These are phyloP conservation scores for Scedosporium dehoogii DNA, from an alignment of 2,329 filamentous ascomycete genomes.

Conservation along the genomic window DNA sequence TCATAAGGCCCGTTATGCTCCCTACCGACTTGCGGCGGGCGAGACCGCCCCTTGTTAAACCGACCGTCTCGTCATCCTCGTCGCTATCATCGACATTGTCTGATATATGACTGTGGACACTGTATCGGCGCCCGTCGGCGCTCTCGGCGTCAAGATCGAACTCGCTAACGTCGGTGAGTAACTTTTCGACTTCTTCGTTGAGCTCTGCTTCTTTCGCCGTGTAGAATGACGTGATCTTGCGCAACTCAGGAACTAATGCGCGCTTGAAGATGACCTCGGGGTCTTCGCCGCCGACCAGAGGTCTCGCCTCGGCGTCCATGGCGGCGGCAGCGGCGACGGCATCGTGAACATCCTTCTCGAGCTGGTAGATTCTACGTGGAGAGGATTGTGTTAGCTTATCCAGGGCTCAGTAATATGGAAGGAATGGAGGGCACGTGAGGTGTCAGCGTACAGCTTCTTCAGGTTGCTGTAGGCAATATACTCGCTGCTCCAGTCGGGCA, in stretches of 20 bases:
- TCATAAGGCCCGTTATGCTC: constrained; percentile 42
- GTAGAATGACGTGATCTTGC: constrained; percentile 92
- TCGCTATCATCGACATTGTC: constrained; percentile 58
- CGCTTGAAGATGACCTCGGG: constrained; percentile 74
- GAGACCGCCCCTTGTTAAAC: constrained; percentile 34
- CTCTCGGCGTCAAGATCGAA: constrained; percentile 52
- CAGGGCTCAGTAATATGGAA: background rate
- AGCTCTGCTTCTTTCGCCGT: constrained; percentile 82
- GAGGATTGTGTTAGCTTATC: background rate
- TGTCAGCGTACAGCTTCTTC: constrained; percentile 75
- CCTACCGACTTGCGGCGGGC: constrained; percentile 22
- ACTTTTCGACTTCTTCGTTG: constrained; percentile 64
- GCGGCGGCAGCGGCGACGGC: constrained; percentile 39
- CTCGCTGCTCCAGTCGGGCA: constrained; percentile 98
- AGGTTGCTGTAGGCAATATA: constrained; percentile 98
- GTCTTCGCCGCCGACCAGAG: constrained; percentile 64
- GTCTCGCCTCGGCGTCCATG: constrained; percentile 73
- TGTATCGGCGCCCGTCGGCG: constrained; percentile 19
- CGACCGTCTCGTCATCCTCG: constrained; percentile 51
- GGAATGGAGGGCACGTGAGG: background rate
- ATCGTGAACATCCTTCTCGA: constrained; percentile 75
- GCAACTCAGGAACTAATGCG: constrained; percentile 77
- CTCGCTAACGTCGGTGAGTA: constrained; percentile 63
- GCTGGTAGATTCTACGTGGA: constrained; percentile 71
- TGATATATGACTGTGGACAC: constrained; percentile 32